Evolutionary conservation across 2,329 filamentous ascomycete genomes (phyloP).

Genomic region (Dendrostoma leiphaemia): DNA sequence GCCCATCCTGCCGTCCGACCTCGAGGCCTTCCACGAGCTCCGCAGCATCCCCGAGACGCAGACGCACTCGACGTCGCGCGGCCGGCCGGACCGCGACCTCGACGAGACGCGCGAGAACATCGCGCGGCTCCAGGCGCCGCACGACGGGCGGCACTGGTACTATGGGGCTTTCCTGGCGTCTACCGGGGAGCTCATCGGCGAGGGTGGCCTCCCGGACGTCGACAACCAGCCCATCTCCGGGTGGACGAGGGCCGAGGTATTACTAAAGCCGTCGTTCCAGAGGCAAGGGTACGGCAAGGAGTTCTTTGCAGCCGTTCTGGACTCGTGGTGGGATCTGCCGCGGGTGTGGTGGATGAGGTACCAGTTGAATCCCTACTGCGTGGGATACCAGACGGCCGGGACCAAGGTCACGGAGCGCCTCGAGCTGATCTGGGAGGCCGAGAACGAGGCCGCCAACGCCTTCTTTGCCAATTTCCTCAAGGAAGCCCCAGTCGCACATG

Average conservation of each 20-base stretch:
- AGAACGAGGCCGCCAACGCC: background rate
- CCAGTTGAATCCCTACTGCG: conserved; percentile 8
- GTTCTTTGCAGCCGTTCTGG: conserved; percentile 13
- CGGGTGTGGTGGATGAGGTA: conserved; percentile 14
- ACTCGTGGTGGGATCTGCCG: conserved; percentile 16
- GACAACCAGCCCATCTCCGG: conserved; percentile 10
- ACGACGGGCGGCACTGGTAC: conserved; percentile 21
- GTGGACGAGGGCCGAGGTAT: conserved; percentile 12
- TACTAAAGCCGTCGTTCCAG: conserved; percentile 6
- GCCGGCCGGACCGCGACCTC: conserved; percentile 11
- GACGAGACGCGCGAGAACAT: conserved; percentile 10
- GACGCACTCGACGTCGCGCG: conserved; percentile 9
- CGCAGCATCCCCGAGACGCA: conserved; percentile 11
- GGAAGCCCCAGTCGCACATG: background rate
- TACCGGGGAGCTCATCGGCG: conserved; percentile 28
- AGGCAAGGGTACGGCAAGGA: conserved; percentile 18
- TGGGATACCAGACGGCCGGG: conserved; percentile 6
- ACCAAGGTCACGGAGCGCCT: conserved; percentile 10
- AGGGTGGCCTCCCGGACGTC: conserved; percentile 24
- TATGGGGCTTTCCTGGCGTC: conserved; percentile 25
- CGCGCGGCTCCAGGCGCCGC: conserved; percentile 8
- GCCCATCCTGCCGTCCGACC: conserved; percentile 14
- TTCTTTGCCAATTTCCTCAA: conserved; percentile 13
- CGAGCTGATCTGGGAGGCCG: conserved; percentile 11
- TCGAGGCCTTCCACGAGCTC: conserved; percentile 19